phyloP scores from a whole-genome alignment of 1,284 basidiomycete genomes.

The Trichosporon faecale region DNA sequence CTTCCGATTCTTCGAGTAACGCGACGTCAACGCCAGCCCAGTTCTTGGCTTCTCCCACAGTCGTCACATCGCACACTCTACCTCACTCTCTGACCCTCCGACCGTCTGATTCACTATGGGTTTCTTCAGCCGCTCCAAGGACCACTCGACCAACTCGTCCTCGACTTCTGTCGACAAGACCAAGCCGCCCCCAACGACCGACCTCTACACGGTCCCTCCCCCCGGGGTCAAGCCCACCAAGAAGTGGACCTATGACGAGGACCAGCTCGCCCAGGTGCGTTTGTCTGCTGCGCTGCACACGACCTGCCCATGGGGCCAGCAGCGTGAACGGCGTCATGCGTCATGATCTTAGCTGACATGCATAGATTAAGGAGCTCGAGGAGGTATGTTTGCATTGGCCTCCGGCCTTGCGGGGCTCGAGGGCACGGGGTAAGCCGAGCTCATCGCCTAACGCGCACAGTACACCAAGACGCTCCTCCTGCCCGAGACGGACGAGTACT shows the following conservation, averaged over 20 bases:
- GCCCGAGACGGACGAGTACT: conserved; percentile 65
- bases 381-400: conserved; percentile 55
- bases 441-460: conserved; percentile 51
- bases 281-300: neutral
- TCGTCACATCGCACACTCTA: neutral
- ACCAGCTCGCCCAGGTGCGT: conserved; percentile 57
- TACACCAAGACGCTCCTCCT: conserved; percentile 64
- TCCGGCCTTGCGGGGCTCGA: neutral
- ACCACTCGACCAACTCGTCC: conserved; percentile 7
- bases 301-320: no score
- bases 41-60: neutral
- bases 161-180: conserved; percentile 8
- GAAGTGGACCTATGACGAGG: conserved; percentile 63
- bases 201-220: conserved; percentile 18
- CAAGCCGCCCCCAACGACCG: conserved; percentile 16
- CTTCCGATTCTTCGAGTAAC: neutral
- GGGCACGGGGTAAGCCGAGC: neutral
- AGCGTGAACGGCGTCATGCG: neutral
- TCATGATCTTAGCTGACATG: conserved; percentile 15
- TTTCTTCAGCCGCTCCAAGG: conserved; percentile 17
- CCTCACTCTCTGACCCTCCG: neutral
- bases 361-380: conserved; percentile 60
- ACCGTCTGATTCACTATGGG: conserved; percentile 12
- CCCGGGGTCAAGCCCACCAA: conserved; percentile 31
- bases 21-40: neutral